Conservation (phyloP, 805 yeast genomes). For the Cephaloascus albidus region DNA sequence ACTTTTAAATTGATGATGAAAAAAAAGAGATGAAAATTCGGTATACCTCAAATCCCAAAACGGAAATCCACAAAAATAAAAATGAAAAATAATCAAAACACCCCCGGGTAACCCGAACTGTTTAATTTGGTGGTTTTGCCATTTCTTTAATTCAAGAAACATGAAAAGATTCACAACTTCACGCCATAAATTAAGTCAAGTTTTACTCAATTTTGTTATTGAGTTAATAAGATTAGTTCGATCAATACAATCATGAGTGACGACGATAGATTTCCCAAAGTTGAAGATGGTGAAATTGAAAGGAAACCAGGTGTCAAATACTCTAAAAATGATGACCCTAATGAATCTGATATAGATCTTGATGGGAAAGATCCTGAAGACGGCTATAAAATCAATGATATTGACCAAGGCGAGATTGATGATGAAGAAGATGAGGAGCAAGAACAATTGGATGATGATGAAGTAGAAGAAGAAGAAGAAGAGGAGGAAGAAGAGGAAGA, state of each 20-base stretch:
- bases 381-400: constrained; percentile 1
- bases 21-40: too few relatives aligned
- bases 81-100: too few relatives aligned
- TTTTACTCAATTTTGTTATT: too few relatives aligned
- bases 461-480: constrained; percentile 42
- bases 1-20: too few relatives aligned
- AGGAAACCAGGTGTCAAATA: not conserved
- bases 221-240: too few relatives aligned
- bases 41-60: too few relatives aligned
- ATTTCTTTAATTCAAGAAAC: too few relatives aligned
- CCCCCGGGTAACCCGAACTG: too few relatives aligned
- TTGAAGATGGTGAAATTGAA: not conserved
- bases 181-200: too few relatives aligned
- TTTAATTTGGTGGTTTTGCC: too few relatives aligned
- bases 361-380: not conserved
- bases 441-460: constrained; percentile 44
- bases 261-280: not conserved
- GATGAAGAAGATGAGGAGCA: constrained; percentile 37
- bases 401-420: constrained; percentile 20
- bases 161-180: too few relatives aligned
- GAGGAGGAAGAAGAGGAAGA: constrained; percentile 40
- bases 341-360: not conserved
- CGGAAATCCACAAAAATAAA: too few relatives aligned
- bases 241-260: not conserved
- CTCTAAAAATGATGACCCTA: not conserved